Percentiles rank a stretch among this genome's conserved stretches.
These are phyloP conservation scores for Massarina eburnea DNA, from an alignment of 2,329 filamentous ascomycete species.

Conservation along the genomic window DNA sequence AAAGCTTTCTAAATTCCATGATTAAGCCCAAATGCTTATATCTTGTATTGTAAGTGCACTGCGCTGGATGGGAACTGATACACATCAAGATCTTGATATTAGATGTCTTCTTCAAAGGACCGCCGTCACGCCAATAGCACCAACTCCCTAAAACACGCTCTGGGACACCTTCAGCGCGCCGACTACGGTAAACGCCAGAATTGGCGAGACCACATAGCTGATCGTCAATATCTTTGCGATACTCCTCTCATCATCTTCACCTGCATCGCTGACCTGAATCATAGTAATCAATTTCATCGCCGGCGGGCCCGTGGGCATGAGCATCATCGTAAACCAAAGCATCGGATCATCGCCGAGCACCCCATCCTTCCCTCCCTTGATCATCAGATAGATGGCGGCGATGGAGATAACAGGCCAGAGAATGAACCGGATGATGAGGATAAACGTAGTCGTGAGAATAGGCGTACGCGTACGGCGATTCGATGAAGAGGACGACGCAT, in stretches of 20 bases:
- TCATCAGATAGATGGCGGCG: slow-evolving; percentile 56
- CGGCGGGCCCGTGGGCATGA: slow-evolving; percentile 58
- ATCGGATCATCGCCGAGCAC: slow-evolving; percentile 60
- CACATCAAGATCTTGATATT: not conserved
- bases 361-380: slow-evolving; percentile 46
- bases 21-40: no score
- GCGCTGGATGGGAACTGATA: no score
- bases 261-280: slow-evolving; percentile 51
- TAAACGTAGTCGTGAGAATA: slow-evolving; percentile 23
- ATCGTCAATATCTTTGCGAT: slow-evolving; percentile 54
- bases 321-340: slow-evolving; percentile 65
- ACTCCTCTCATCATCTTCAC: slow-evolving; percentile 50
- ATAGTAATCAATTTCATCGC: slow-evolving; percentile 56
- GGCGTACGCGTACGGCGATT: slow-evolving; percentile 15
- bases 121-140: not conserved
- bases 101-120: not conserved
- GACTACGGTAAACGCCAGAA: slow-evolving; percentile 36
- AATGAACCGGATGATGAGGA: slow-evolving; percentile 29
- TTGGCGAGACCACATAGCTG: slow-evolving; percentile 32
- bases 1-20: not conserved
- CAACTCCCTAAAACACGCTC: slow-evolving; percentile 20
- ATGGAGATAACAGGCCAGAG: slow-evolving; percentile 44
- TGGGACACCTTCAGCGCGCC: slow-evolving; percentile 31
- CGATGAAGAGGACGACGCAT: not conserved
- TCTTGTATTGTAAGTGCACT: no score